These are phyloP conservation scores for Escovopsis weberi DNA, from an alignment of 2,329 filamentous ascomycete species.

Conservation along the genomic window DNA sequence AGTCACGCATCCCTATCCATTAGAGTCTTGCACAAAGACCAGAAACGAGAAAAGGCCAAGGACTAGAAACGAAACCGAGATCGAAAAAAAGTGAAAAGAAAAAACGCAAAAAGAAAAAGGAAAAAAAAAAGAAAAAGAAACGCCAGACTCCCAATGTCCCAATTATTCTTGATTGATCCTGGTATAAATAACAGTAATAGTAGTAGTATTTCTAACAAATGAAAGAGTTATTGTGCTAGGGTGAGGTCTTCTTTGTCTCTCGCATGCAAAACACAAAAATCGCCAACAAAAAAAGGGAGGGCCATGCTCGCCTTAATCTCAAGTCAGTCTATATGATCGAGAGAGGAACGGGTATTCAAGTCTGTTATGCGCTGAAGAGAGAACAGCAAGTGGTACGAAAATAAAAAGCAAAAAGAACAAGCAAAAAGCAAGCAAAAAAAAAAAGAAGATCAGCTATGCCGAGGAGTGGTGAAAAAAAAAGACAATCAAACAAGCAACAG, in stretches of 20 bases:
- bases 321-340: constrained; percentile 16
- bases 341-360: not conserved
- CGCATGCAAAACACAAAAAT: constrained; percentile 9
- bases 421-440: constrained; percentile 4
- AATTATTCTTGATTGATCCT: not conserved
- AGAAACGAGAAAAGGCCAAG: too few species aligned
- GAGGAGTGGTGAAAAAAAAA: too few species aligned
- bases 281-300: constrained; percentile 7
- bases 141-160: constrained; percentile 13
- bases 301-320: constrained; percentile 13
- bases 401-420: constrained; percentile 3
- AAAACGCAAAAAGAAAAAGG: not conserved
- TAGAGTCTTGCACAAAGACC: too few species aligned
- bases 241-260: constrained; percentile 16
- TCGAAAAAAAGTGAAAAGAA: not conserved
- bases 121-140: constrained; percentile 4
- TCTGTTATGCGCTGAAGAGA: too few species aligned
- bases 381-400: constrained; percentile 1
- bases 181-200: constrained; percentile 3
- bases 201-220: constrained; percentile 15
- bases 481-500: constrained; percentile 3
- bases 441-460: constrained; percentile 3
- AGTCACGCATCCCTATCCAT: too few species aligned
- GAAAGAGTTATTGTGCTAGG: constrained; percentile 11
- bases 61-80: not conserved